Evolutionary conservation across 2,329 filamentous ascomycete species (phyloP), one percentile per base, ranked within the genome.

Genomic region (Thermothelomyces thermophilus): DNA sequence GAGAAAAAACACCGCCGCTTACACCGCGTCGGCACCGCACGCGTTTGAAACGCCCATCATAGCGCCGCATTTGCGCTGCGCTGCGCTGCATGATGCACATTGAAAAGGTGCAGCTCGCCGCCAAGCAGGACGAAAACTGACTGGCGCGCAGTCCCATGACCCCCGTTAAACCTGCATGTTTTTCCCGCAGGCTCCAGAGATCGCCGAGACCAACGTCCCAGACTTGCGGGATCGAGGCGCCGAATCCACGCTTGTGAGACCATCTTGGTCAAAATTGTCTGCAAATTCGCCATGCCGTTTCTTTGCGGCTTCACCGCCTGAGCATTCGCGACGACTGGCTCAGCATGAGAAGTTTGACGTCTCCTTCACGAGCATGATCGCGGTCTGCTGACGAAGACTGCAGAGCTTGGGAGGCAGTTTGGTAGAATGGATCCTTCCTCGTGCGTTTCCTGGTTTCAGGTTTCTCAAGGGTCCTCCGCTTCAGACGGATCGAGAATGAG

Each of bases 201-300:
- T 41, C 42, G 40, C 44, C n/a, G 41, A 51, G 44, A 36, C 26
- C 40, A 44, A 16, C 24, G 50, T 49, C 45, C 53, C 45, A 53
- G 42, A 33, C 48, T 53, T 49, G 46, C 48, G 46, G n/a, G 53
- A 53, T 53, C 39, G 43, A 51, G 48, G 37, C 36, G 36, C 30
- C 20, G 22, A 24, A 13, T 30, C 30, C 41, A 17, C 31, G 22
- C 43, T 42, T 26, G 31, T 24, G 44, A 39, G 6, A 31, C 24
- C 41, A 19, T 20, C 39, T 13, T 41, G 36, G 35, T 31, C 28
- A 3, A 17, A 13, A 19, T 40, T n/a, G 24, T 22, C 28, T 8
- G 16, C 26, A 6, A n/a, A 13, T 24, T 31, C 13, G 11, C 14
- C 17, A 26, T 22, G 24, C 39, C 22, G 36, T 9, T 43, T 31